Evolutionary conservation across 1,139 yeast species (phyloP).

Genomic region (Yamadazyma buinensis): DNA sequence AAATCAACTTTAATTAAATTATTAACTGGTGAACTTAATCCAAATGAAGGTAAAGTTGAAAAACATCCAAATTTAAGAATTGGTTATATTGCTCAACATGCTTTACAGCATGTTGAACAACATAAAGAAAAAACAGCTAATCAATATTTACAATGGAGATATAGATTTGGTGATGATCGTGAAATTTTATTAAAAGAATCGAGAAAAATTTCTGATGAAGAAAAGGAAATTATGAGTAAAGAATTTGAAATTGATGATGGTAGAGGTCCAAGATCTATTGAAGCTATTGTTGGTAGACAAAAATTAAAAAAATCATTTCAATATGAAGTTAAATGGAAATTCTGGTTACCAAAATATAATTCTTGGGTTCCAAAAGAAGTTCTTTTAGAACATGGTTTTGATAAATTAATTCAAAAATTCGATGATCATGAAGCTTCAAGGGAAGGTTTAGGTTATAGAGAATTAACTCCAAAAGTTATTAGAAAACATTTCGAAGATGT

Average conservation of each 20-base stretch:
- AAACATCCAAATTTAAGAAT: conserved; percentile 97
- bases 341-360: conserved; percentile 89
- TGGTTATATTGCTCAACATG: conserved; percentile 98
- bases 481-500: conserved; percentile 96
- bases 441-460: conserved; percentile 97
- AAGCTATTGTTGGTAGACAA: conserved; percentile 96
- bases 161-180: conserved; percentile 96
- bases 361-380: conserved; percentile 89
- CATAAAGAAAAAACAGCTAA: conserved; percentile 98
- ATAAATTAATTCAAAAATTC: conserved; percentile 83
- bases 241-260: conserved; percentile 83
- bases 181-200: conserved; percentile 93
- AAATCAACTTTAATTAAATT: conserved; percentile 92
- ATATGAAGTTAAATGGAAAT: conserved; percentile 94
- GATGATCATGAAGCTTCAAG: conserved; percentile 98
- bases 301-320: conserved; percentile 95
- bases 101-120: conserved; percentile 93
- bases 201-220: conserved; percentile 82
- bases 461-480: conserved; percentile 84
- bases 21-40: conserved; percentile 86
- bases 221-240: conserved; percentile 73
- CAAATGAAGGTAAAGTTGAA: conserved; percentile 85
- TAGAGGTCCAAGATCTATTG: conserved; percentile 82
- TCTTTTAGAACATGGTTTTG: conserved; percentile 77
- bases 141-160: conserved; percentile 98